Evolutionary conservation across 345 rosid genomes (phyloP).

Genomic region (Raphanus raphanistrum): DNA sequence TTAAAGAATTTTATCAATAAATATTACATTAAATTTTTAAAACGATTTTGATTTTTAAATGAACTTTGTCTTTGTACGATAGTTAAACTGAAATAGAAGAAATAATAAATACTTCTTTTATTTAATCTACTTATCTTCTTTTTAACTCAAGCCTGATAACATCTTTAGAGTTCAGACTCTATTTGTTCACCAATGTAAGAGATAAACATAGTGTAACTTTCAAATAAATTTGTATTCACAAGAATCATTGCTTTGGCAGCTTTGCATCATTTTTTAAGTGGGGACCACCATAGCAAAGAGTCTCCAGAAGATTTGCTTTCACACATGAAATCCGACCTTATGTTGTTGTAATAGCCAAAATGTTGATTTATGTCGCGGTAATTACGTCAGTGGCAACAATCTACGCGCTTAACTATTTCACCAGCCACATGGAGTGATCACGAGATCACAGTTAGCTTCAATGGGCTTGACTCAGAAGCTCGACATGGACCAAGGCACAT

Average conservation of each 20-base stretch:
- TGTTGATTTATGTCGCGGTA: background rate
- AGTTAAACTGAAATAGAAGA: too few species aligned
- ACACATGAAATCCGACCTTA: slow-evolving; percentile 27
- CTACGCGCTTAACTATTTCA: background rate
- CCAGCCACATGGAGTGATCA: slow-evolving; percentile 13
- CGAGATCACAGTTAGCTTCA: background rate
- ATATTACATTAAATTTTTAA: too few species aligned
- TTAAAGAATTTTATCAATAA: too few species aligned
- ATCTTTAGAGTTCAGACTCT: background rate
- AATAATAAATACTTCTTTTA: too few species aligned
- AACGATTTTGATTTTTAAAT: too few species aligned
- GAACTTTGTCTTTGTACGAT: too few species aligned
- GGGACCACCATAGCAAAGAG: slow-evolving; percentile 15
- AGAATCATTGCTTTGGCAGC: slow-evolving; percentile 11
- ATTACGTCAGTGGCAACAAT: background rate
- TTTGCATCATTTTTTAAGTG: background rate
- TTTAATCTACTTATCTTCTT: background rate
- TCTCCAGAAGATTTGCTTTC: slow-evolving; percentile 11
- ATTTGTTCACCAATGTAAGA: background rate
- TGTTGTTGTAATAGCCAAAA: background rate
- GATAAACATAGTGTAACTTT: background rate
- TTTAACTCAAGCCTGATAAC: background rate
- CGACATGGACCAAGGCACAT: background rate
- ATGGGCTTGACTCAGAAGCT: slow-evolving; percentile 14
- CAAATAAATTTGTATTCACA: background rate